Evolutionary conservation across 2,329 filamentous ascomycete genomes (phyloP), one percentile per base, ranked within the genome.

Genomic region (Aspergillus chevalieri): DNA sequence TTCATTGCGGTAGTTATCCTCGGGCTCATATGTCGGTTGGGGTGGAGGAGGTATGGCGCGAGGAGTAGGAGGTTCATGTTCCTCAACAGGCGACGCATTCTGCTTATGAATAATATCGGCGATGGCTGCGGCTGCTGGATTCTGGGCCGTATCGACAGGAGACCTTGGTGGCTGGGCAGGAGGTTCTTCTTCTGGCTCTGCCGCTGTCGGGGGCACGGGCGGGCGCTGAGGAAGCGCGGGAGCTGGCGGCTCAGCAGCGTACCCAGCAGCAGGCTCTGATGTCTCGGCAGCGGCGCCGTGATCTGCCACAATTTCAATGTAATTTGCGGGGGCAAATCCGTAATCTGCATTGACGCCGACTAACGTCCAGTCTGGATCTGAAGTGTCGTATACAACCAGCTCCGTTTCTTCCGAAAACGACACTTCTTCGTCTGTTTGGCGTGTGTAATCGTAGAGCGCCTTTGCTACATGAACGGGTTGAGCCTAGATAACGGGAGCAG

Each of bases 361-460:
- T 45, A 98, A 76, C 54, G 93, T 95, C 93, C 93, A 98, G 71
- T 98, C 93, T 12, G 89, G 89, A 68, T 98, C 93, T 4, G 89
- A 86, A 8, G 80, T 85, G 69, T 98, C 93, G 72, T 88, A 97
- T 44, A 98, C 87, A 52, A 87, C 77, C 44, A 98, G 79, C 42
- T 82, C 73, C 38, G 86, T 84, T 65, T 95, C 91, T 74, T 98
- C 93, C 44, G 88, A 81, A 66, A 98, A 97, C 21, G 92, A 97
- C 8, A 98, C 78, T 72, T 98, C 93, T 71, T 98, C 93, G 65
- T 98, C 93, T 21, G 93, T 98, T 74, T 98, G 93, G 61, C 92
- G 83, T 46, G 88, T 88, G 69, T 98, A 98, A 69, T 98, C 93
- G 75, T 92, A 98, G n/a, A 97, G 81, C n/a, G 93, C 89, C 68